Evolutionary conservation across 2,329 filamentous ascomycete genomes (phyloP).

Genomic region (Claviceps maximensis): DNA sequence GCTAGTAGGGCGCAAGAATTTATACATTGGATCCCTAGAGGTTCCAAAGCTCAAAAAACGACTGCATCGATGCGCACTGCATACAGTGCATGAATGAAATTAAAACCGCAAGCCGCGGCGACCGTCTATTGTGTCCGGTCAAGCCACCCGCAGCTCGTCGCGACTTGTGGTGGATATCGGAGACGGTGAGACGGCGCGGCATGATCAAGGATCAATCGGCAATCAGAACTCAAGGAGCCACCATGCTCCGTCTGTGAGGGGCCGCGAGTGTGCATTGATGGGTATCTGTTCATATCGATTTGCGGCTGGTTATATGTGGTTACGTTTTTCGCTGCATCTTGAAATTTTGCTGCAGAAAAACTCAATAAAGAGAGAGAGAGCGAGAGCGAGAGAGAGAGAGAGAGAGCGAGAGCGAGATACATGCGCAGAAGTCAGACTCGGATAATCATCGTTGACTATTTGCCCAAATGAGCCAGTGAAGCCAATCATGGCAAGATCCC

Average conservation of each 20-base stretch:
- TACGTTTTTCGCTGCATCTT: neutral
- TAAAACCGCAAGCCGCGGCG: conserved; percentile 2
- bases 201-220: neutral
- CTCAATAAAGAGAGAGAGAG: neutral
- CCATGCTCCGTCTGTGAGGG: neutral
- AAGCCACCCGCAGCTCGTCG: neutral
- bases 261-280: neutral
- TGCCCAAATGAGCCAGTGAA: too few species aligned
- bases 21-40: neutral
- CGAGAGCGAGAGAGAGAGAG: too few species aligned
- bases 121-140: neutral
- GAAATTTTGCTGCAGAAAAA: neutral
- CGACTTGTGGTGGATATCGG: neutral
- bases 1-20: neutral
- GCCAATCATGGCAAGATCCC: too few species aligned
- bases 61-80: too few species aligned
- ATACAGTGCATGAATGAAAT: neutral
- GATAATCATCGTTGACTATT: neutral
- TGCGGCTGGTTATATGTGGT: neutral
- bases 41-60: neutral
- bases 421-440: neutral
- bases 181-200: neutral
- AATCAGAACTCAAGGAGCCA: neutral
- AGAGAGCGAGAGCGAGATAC: neutral
- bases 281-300: neutral